Evolutionary conservation across 192 early-diverging fungal species (phyloP).

Genomic region (Entomortierella parvispora): DNA sequence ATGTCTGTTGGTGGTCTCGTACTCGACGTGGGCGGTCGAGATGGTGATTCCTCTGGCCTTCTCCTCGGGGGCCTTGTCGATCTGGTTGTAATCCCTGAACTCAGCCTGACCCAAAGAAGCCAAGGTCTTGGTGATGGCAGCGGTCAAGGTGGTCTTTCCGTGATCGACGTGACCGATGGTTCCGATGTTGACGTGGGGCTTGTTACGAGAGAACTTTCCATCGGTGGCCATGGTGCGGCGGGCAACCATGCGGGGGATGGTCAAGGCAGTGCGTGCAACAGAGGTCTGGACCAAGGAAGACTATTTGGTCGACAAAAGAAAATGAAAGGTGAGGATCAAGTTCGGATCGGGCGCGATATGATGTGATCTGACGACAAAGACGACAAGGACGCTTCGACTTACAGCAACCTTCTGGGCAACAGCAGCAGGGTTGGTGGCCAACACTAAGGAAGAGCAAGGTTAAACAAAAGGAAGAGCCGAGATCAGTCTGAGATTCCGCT

Average conservation of each 20-base stretch:
- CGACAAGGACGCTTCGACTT: constrained; percentile 2
- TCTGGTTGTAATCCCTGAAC: constrained; percentile 95
- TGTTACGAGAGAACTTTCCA: constrained; percentile 77
- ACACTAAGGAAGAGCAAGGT: constrained; percentile 23
- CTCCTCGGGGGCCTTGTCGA: constrained; percentile 99
- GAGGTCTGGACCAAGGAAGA: constrained; percentile 33
- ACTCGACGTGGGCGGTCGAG: constrained; percentile 96
- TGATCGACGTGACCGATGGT: constrained; percentile 99
- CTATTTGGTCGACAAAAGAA: constrained; percentile 3
- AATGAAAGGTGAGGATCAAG: background rate
- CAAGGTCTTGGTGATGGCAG: constrained; percentile 98
- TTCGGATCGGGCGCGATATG: background rate
- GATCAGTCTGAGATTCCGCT: constrained; percentile 6
- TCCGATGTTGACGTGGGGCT: constrained; percentile 99
- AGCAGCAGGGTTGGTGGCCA: constrained; percentile 45
- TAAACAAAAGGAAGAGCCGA: background rate
- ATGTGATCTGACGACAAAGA: background rate
- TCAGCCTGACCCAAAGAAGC: constrained; percentile 81
- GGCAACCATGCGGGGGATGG: constrained; percentile 44
- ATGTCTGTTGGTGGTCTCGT: constrained; percentile 90
- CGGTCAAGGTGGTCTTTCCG: constrained; percentile 98
- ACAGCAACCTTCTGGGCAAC: constrained; percentile 49
- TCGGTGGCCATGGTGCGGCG: constrained; percentile 52
- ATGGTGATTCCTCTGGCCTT: constrained; percentile 99
- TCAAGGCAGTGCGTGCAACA: constrained; percentile 27